Evolutionary conservation across 1,139 yeast species (phyloP).

Genomic region (Magnusiomyces magnusii): DNA sequence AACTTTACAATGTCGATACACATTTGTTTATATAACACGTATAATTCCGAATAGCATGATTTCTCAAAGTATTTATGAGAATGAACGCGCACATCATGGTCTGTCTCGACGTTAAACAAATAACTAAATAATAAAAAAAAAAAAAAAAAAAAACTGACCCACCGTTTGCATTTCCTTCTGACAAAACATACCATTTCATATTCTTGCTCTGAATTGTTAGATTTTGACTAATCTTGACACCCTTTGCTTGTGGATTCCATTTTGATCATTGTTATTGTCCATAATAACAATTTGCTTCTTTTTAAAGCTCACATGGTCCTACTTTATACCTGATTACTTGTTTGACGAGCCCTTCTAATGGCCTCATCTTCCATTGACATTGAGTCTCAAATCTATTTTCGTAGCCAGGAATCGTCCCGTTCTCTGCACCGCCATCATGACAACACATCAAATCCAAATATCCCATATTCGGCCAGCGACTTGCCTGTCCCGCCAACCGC

Average conservation of each 20-base stretch:
- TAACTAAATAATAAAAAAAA: too few species aligned
- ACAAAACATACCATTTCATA: too few species aligned
- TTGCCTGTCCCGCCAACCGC: background rate
- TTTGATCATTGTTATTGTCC: background rate
- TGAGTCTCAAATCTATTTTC: background rate
- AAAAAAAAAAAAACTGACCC: background rate
- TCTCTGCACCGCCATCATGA: background rate
- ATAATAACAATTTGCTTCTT: background rate
- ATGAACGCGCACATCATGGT: background rate
- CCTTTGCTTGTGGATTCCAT: background rate
- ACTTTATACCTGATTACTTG: background rate
- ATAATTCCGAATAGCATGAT: background rate
- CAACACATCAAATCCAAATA: background rate
- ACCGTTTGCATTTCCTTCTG: background rate
- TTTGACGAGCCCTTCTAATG: background rate
- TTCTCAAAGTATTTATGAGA: background rate
- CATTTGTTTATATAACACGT: too few species aligned
- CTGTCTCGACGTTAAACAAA: background rate
- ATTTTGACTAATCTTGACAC: background rate
- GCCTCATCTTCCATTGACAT: background rate
- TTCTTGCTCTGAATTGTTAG: too few species aligned
- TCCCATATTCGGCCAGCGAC: background rate
- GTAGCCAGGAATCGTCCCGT: background rate
- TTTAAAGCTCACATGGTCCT: background rate
- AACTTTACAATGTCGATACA: too few species aligned